Evolutionary conservation across 2,329 filamentous ascomycete species (phyloP).

Genomic region (Aspergillus intermedius): DNA sequence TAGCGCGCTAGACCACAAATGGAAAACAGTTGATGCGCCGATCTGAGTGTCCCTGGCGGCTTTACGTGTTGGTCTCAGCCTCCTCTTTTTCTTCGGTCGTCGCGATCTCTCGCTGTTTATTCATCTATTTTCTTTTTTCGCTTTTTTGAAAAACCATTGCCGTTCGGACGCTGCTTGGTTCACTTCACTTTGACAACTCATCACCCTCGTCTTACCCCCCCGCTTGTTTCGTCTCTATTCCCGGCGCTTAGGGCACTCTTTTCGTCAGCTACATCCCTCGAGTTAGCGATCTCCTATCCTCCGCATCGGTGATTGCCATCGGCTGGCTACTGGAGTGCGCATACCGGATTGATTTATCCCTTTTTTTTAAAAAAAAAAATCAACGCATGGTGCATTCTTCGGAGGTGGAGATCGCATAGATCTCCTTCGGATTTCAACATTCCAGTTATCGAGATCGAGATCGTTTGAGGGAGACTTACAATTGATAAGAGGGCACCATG

Average conservation of each 20-base stretch:
- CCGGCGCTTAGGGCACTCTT: not conserved
- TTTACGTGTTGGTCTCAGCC: constrained; percentile 7
- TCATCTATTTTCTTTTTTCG: not conserved
- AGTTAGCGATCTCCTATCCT: not conserved
- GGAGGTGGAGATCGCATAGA: constrained; percentile 39
- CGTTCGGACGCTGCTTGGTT: not conserved
- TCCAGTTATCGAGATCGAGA: constrained; percentile 26
- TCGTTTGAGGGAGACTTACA: constrained; percentile 3
- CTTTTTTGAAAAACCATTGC: not conserved
- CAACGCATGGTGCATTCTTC: constrained; percentile 39
- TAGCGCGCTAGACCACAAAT: constrained; percentile 33
- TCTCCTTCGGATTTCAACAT: constrained; percentile 37
- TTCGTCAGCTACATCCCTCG: not conserved
- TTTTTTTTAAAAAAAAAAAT: too few relatives aligned
- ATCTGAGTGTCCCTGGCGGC: constrained; percentile 1
- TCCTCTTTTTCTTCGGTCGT: not conserved
- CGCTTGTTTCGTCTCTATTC: constrained; percentile 1
- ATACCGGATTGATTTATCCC: constrained; percentile 4
- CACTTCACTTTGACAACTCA: not conserved
- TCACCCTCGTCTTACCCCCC: not conserved
- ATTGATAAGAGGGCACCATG: constrained; percentile 18
- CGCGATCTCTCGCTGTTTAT: not conserved
- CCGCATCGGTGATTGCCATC: not conserved
- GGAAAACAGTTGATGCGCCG: constrained; percentile 33
- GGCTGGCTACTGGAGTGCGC: not conserved